Percentiles rank a stretch among this genome's conserved stretches.
Evolutionary conservation across 768 basidiomycete species (phyloP).

Genomic region (Lactarius trivialis): DNA sequence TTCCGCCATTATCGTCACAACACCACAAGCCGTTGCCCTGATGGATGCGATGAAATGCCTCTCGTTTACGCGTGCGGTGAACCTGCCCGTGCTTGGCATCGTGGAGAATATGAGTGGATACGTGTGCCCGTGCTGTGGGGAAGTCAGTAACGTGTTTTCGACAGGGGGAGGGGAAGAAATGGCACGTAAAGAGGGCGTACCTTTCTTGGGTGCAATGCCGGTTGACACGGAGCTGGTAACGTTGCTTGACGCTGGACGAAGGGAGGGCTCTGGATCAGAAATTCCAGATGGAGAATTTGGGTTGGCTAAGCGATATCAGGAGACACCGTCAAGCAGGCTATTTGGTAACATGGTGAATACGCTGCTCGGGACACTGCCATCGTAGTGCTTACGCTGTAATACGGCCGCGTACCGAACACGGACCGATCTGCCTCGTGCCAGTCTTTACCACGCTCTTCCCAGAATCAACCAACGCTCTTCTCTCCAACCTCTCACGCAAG

Average conservation of each 20-base stretch:
- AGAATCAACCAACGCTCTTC: slow-evolving; percentile 1
- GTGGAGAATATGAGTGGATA: slow-evolving; percentile 99
- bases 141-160: slow-evolving; percentile 92
- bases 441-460: background rate
- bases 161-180: slow-evolving; percentile 87
- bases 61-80: slow-evolving; percentile 86
- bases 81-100: slow-evolving; percentile 81
- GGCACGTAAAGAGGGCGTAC: slow-evolving; percentile 66
- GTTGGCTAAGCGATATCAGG: slow-evolving; percentile 54
- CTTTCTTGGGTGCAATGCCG: slow-evolving; percentile 83
- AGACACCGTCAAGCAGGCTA: slow-evolving; percentile 62
- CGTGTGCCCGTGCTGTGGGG: slow-evolving; percentile 94
- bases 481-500: slow-evolving; percentile 1
- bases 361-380: slow-evolving; percentile 31
- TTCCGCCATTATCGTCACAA: slow-evolving; percentile 88
- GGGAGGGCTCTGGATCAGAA: slow-evolving; percentile 15
- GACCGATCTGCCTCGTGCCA: slow-evolving; percentile 3
- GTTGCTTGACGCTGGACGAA: slow-evolving; percentile 62
- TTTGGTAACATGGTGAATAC: slow-evolving; percentile 54
- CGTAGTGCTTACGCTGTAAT: background rate
- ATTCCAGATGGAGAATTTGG: slow-evolving; percentile 34
- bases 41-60: slow-evolving; percentile 95
- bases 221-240: slow-evolving; percentile 89
- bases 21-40: slow-evolving; percentile 93
- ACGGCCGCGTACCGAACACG: background rate